Percentiles rank a stretch among this genome's conserved stretches.
These are phyloP conservation scores for Xylaria scruposa DNA, from an alignment of 495 filamentous ascomycete genomes.

Conservation along the genomic window DNA sequence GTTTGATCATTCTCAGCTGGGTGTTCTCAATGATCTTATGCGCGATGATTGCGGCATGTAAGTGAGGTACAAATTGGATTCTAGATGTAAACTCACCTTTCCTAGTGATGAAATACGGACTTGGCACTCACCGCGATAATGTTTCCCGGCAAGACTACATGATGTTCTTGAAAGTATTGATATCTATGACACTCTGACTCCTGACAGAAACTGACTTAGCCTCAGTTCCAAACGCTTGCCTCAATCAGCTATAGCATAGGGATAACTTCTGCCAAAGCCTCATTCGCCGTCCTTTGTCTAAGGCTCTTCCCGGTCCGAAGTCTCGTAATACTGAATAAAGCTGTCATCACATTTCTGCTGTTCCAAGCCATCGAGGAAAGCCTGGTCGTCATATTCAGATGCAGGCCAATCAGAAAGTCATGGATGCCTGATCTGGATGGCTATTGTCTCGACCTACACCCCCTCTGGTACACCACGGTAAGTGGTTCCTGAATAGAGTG, in stretches of 20 bases:
- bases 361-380: constrained; percentile 35
- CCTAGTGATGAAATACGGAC: constrained; percentile 1
- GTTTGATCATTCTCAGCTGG: background rate
- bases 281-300: constrained; percentile 36
- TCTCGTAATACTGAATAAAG: constrained; percentile 32
- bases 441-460: constrained; percentile 33
- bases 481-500: constrained; percentile 15
- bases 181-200: background rate
- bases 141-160: background rate
- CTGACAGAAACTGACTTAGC: background rate
- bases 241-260: constrained; percentile 35
- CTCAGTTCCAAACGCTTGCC: background rate
- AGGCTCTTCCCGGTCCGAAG: constrained; percentile 33
- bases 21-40: background rate
- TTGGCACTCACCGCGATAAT: background rate
- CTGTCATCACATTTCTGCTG: constrained; percentile 31
- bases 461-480: constrained; percentile 37
- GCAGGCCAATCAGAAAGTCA: constrained; percentile 29
- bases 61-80: background rate
- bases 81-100: background rate
- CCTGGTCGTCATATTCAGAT: constrained; percentile 34
- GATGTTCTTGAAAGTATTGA: background rate
- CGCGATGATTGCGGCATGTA: background rate
- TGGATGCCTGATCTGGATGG: constrained; percentile 35
- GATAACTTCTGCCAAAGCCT: constrained; percentile 32